Percentiles rank a stretch among this genome's conserved stretches.
Evolutionary conservation across 139 green algal genomes (phyloP).

Genomic region (Volvox africanus): DNA sequence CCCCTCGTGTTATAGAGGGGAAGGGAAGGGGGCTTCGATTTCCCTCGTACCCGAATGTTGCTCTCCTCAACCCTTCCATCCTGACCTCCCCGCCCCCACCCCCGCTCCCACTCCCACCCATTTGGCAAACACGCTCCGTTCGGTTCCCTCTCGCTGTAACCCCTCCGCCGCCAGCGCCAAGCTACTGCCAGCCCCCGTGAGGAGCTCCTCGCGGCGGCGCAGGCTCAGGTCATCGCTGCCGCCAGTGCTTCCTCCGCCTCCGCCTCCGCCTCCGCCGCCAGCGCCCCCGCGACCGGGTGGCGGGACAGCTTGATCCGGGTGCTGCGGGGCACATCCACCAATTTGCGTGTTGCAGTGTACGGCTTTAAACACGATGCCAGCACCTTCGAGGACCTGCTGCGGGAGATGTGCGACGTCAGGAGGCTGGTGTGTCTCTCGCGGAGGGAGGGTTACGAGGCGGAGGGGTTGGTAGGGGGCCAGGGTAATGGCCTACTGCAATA

Average conservation of each 20-base stretch:
- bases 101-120: too few species aligned
- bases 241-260: neutral
- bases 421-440: slow-evolving; percentile 56
- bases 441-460: neutral
- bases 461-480: neutral
- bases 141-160: too few species aligned
- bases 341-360: slow-evolving; percentile 82
- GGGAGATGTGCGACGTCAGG: slow-evolving; percentile 74
- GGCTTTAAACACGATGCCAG: slow-evolving; percentile 93
- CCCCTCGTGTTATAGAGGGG: too few species aligned
- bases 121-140: too few species aligned
- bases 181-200: neutral
- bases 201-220: slow-evolving; percentile 12
- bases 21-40: too few species aligned
- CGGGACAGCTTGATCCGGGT: slow-evolving; percentile 37
- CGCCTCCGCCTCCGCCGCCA: neutral
- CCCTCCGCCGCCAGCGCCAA: neutral
- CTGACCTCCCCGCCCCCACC: too few species aligned
- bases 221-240: slow-evolving; percentile 24
- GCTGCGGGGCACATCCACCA: slow-evolving; percentile 59
- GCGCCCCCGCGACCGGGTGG: slow-evolving; percentile 52
- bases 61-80: too few species aligned
- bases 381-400: slow-evolving; percentile 88
- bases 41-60: too few species aligned
- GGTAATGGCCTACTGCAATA: too few species aligned